Evolutionary conservation across 345 rosid genomes (phyloP), one percentile per base, ranked within the genome.

Genomic region (Isatis tinctoria): DNA sequence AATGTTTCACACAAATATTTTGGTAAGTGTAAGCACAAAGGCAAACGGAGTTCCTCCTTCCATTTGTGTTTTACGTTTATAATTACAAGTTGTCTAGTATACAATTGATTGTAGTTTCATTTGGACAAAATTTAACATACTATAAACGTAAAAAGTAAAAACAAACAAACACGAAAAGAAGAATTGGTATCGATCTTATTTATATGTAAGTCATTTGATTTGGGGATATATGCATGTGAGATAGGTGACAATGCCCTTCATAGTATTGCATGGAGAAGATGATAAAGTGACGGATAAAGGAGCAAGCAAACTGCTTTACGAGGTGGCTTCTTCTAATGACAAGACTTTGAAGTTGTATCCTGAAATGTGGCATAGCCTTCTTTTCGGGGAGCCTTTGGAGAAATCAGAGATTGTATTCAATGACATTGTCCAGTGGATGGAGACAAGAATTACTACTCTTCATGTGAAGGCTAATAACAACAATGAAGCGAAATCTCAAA

Each of bases 331-430:
- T 5, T 85, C 90, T 62, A 27, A 65, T 0, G 97, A 92, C 85
- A 95, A 95, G 81, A 85, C 88, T 10, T 59, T 95, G 33, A 95
- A 90, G 81, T 30, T 90, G 62, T 95, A 95, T 65, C 87, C 89
- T 0, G 91, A 73, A 3, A 95, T 92, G 98, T 95, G 98, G 98
- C 99, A 95, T 33, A 94, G 98, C 4, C 68, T 95, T 69, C 88
- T 95, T 0, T 90, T 87, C 4, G 99, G 97, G 0, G 99, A 95
- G 59, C 77, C 92, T 22, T 52, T 43, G 3, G 79, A 85, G 48
- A 95, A 92, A 66, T 81, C 84, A 12, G 81, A 87, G n/a, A 68
- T 73, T 8, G 99, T 95, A 40, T 92, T 92, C 47, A 28, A 43
- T 4, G 96, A 95, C 67, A 87, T 88, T 14, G 80, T 90, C 18